These are phyloP conservation scores for Camellia granthamiana DNA, from an alignment of 148 eudicot species.

Conservation along the genomic window DNA sequence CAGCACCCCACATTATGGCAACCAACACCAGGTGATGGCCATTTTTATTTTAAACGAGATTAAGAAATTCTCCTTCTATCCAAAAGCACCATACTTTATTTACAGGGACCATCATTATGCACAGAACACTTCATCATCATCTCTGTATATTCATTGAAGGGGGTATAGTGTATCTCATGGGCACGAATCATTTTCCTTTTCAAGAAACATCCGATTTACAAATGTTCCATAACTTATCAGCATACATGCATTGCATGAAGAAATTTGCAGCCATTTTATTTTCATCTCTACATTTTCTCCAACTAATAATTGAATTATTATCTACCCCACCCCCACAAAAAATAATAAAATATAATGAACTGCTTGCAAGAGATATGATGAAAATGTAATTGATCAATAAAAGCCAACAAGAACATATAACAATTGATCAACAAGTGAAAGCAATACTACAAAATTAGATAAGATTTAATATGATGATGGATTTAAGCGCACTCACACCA, in stretches of 20 bases:
- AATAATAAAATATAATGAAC: background rate
- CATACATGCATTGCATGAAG: background rate
- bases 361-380: background rate
- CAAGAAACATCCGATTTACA: background rate
- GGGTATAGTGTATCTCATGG: too few relatives aligned
- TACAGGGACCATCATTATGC: too few relatives aligned
- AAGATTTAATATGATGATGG: background rate
- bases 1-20: too few relatives aligned
- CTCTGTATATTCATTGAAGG: too few relatives aligned
- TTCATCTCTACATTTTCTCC: background rate
- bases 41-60: too few relatives aligned
- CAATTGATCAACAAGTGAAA: background rate
- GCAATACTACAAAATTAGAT: background rate
- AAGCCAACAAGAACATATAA: background rate
- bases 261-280: background rate
- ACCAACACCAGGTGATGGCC: too few relatives aligned
- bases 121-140: too few relatives aligned
- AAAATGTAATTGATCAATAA: background rate
- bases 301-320: background rate
- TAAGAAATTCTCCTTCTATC: too few relatives aligned
- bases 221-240: background rate
- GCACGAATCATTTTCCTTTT: background rate
- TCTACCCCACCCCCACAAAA: background rate
- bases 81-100: too few relatives aligned
- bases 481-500: constrained; percentile 61